These are phyloP conservation scores for Fusarium sp. DNA, from an alignment of 2,329 filamentous ascomycete genomes.

Conservation along the genomic window DNA sequence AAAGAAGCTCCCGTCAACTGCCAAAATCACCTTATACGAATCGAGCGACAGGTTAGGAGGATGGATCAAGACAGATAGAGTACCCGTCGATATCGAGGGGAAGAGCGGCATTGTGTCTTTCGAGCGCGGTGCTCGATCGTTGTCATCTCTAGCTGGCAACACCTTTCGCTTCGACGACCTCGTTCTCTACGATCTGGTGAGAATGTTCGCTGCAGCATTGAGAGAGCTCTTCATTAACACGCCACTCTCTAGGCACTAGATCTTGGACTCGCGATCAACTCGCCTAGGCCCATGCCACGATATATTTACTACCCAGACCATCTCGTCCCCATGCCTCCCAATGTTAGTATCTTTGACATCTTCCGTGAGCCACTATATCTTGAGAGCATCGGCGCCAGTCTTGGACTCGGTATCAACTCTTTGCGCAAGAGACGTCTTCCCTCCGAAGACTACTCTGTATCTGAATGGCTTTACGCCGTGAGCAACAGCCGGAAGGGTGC, in stretches of 20 bases:
- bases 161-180: slow-evolving; percentile 68
- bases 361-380: slow-evolving; percentile 52
- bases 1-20: slow-evolving; percentile 70
- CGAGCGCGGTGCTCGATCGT: slow-evolving; percentile 84
- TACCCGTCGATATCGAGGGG: slow-evolving; percentile 69
- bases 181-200: slow-evolving; percentile 78
- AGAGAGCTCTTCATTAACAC: slow-evolving; percentile 24
- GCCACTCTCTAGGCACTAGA: slow-evolving; percentile 50
- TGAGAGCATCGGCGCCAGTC: slow-evolving; percentile 46
- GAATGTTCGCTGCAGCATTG: slow-evolving; percentile 40
- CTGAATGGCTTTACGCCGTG: slow-evolving; percentile 53
- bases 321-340: slow-evolving; percentile 55
- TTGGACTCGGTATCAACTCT: slow-evolving; percentile 45
- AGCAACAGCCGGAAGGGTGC: slow-evolving; percentile 58
- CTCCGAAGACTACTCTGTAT: slow-evolving; percentile 51
- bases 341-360: slow-evolving; percentile 43
- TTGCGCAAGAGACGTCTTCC: slow-evolving; percentile 38
- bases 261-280: slow-evolving; percentile 58
- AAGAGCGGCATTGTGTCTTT: slow-evolving; percentile 73
- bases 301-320: slow-evolving; percentile 92
- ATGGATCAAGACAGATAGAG: slow-evolving; percentile 79
- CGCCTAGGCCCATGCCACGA: slow-evolving; percentile 64
- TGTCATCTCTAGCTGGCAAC: slow-evolving; percentile 66
- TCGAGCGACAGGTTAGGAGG: slow-evolving; percentile 77
- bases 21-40: slow-evolving; percentile 86